These are phyloP conservation scores for Pistacia integerrima DNA, from an alignment of 345 rosid genomes.

Conservation along the genomic window DNA sequence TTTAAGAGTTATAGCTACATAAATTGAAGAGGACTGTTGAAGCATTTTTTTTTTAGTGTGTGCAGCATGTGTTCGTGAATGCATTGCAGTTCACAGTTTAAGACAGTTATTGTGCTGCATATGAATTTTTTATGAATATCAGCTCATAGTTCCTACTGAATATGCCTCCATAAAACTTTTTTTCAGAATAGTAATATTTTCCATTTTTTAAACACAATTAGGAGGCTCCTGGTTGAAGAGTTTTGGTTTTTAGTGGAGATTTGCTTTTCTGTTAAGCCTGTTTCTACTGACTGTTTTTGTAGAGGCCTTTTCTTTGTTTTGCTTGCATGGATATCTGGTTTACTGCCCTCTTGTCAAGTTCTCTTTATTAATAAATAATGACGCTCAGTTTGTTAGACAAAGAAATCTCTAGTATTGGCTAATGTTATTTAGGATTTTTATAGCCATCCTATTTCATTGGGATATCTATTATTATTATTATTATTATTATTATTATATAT, in stretches of 20 bases:
- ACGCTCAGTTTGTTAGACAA: not conserved
- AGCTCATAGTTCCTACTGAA: not conserved
- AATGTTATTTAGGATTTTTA: not conserved
- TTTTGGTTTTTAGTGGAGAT: not conserved
- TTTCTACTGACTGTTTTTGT: not conserved
- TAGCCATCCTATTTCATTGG: not conserved
- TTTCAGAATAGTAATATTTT: not conserved
- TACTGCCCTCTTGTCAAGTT: not conserved
- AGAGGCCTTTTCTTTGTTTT: not conserved
- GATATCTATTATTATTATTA: not conserved
- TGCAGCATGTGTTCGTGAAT: not conserved
- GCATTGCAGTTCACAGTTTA: not conserved
- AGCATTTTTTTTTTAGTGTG: not conserved
- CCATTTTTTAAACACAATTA: too few relatives aligned
- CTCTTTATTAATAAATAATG: not conserved
- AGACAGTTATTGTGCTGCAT: not conserved
- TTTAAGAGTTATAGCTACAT: not conserved
- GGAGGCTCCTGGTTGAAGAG: not conserved
- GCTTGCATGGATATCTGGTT: not conserved
- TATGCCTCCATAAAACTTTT: not conserved
- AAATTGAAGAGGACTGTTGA: not conserved
- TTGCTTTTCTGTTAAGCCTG: not conserved
- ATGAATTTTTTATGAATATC: not conserved
- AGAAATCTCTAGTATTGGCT: not conserved
- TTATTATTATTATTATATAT: not conserved